Evolutionary conservation across 192 early-diverging fungal species (phyloP).

Genomic region (Piromyces sp.): DNA sequence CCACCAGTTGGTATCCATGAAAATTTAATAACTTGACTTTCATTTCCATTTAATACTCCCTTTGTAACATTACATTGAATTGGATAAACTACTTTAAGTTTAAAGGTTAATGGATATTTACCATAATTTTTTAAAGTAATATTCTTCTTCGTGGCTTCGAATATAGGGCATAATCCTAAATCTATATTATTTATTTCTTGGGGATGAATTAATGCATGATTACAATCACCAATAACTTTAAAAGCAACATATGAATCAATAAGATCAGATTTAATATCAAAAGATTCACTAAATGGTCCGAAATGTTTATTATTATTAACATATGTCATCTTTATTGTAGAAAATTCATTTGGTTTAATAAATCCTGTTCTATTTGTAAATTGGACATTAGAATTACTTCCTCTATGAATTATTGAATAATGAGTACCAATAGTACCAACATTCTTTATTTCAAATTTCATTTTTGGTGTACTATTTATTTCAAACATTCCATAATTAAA

Average conservation of each 20-base stretch:
- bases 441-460: constrained; percentile 24
- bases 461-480: constrained; percentile 16
- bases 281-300: constrained; percentile 24
- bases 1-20: constrained; percentile 44
- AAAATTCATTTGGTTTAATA: constrained; percentile 17
- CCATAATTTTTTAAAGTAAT: constrained; percentile 36
- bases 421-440: constrained; percentile 36
- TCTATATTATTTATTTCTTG: constrained; percentile 35
- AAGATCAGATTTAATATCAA: constrained; percentile 30
- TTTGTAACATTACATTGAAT: constrained; percentile 21
- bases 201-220: constrained; percentile 33
- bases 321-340: constrained; percentile 22
- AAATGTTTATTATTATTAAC: constrained; percentile 24
- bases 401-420: constrained; percentile 22
- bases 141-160: constrained; percentile 29
- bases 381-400: constrained; percentile 27
- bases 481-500: constrained; percentile 52
- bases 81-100: constrained; percentile 32
- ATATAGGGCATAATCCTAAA: constrained; percentile 43
- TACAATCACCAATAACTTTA: constrained; percentile 33
- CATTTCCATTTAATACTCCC: constrained; percentile 23
- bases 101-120: constrained; percentile 25
- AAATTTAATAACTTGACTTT: constrained; percentile 15
- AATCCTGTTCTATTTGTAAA: constrained; percentile 24
- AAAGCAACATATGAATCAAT: constrained; percentile 29